A percentile compares a stretch with the other conserved stretches of the same genome.
Evolutionary conservation across 768 basidiomycete species (phyloP).

Genomic region (Lyophyllum atratum): DNA sequence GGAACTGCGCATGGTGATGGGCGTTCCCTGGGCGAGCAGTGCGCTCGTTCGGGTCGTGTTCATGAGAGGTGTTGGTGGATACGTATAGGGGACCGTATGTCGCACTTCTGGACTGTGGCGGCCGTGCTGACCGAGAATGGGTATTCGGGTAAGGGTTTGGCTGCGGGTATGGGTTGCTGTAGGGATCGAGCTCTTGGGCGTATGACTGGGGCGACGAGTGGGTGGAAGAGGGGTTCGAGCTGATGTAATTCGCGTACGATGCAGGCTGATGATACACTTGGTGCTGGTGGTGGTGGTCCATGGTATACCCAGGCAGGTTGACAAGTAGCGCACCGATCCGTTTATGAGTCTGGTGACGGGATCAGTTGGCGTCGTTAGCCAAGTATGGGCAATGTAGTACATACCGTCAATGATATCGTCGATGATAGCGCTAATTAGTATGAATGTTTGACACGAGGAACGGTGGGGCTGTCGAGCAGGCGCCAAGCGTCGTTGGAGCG

Average conservation of each 20-base stretch:
- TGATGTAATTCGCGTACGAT: slow-evolving; percentile 27
- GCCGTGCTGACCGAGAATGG: slow-evolving; percentile 22
- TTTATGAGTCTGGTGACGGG: slow-evolving; percentile 8
- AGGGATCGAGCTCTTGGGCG: slow-evolving; percentile 20
- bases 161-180: slow-evolving; percentile 14
- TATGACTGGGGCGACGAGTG: slow-evolving; percentile 23
- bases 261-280: slow-evolving; percentile 19
- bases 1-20: slow-evolving; percentile 45
- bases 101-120: slow-evolving; percentile 16
- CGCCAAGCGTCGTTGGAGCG: not conserved
- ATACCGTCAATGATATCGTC: slow-evolving; percentile 6
- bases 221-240: slow-evolving; percentile 36
- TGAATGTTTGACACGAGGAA: not conserved
- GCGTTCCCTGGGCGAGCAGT: slow-evolving; percentile 53
- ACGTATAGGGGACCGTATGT: slow-evolving; percentile 35
- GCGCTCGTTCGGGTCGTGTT: slow-evolving; percentile 46
- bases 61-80: slow-evolving; percentile 37
- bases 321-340: not conserved
- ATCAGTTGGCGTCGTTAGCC: slow-evolving; percentile 7
- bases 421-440: slow-evolving; percentile 4
- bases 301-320: not conserved
- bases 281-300: slow-evolving; percentile 19
- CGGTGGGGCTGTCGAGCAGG: not conserved
- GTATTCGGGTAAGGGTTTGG: slow-evolving; percentile 22
- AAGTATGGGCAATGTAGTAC: not conserved